Percentiles rank a stretch among this genome's conserved stretches.
phyloP scores from a whole-genome alignment of 208 protist species.

The Wallacemonas sp. region DNA sequence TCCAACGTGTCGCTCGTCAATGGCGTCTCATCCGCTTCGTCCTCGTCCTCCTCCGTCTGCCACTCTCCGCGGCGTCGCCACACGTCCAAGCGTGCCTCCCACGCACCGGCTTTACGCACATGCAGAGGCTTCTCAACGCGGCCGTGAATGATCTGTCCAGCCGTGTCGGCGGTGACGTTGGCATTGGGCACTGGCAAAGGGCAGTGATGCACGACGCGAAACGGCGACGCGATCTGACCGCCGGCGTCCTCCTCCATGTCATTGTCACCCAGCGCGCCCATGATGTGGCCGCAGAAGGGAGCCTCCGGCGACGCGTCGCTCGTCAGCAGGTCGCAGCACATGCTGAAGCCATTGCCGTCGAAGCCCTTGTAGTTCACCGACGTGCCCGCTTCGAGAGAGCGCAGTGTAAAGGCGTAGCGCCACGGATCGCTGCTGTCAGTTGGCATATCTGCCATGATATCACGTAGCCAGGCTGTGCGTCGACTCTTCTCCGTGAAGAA shows the following conservation, averaged over 20 bases:
- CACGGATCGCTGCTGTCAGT: slow-evolving; percentile 42
- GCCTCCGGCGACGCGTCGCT: slow-evolving; percentile 12
- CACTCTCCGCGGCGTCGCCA: slow-evolving; percentile 33
- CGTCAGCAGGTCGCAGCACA: slow-evolving; percentile 69
- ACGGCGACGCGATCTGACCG: not conserved
- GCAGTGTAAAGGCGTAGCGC: slow-evolving; percentile 48
- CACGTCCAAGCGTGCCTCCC: slow-evolving; percentile 55
- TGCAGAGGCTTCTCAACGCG: slow-evolving; percentile 68
- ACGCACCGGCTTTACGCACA: slow-evolving; percentile 38
- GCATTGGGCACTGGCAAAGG: slow-evolving; percentile 11
- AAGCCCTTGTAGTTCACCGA: slow-evolving; percentile 69
- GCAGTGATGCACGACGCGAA: slow-evolving; percentile 10
- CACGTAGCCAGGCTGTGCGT: not conserved
- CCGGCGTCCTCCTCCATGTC: slow-evolving; percentile 9
- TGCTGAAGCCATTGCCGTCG: slow-evolving; percentile 70
- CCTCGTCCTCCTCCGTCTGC: slow-evolving; percentile 2
- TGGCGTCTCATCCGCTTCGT: slow-evolving; percentile 20
- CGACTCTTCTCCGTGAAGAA: not conserved
- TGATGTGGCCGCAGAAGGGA: slow-evolving; percentile 26
- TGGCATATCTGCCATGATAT: not conserved
- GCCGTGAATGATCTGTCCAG: slow-evolving; percentile 25
- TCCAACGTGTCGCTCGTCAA: too few relatives aligned
- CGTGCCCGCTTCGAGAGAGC: slow-evolving; percentile 25
- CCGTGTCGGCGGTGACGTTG: not conserved
- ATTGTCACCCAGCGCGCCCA: not conserved